phyloP scores from a whole-genome alignment of 441 rosid species.

The Macaranga tanarius region DNA sequence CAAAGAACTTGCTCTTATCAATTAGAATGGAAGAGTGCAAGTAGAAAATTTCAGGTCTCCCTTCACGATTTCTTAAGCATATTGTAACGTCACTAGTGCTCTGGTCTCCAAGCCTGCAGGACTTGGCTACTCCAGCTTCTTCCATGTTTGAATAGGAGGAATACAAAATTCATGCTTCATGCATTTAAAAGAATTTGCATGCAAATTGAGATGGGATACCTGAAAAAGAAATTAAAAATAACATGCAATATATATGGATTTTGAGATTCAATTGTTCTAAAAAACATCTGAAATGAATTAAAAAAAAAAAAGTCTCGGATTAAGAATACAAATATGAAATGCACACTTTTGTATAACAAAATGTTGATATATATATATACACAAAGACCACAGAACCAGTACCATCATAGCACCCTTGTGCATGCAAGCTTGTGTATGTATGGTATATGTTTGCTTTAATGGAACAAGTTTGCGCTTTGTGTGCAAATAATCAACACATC shows the following conservation, averaged over 20 bases:
- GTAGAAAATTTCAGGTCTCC: slow-evolving; percentile 44
- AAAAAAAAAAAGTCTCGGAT: neutral
- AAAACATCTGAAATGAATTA: slow-evolving; percentile 9
- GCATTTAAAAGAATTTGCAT: slow-evolving; percentile 22
- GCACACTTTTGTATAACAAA: neutral
- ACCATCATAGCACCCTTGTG: neutral
- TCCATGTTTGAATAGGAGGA: slow-evolving; percentile 38
- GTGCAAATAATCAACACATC: too few relatives aligned
- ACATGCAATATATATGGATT: neutral
- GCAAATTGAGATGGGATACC: slow-evolving; percentile 8
- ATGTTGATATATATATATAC: neutral
- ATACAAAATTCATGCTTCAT: slow-evolving; percentile 39
- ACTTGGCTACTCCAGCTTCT: slow-evolving; percentile 26
- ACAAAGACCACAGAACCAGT: neutral
- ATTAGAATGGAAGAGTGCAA: slow-evolving; percentile 38
- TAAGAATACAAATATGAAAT: neutral
- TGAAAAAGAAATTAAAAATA: slow-evolving; percentile 13
- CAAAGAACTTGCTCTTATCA: slow-evolving; percentile 43
- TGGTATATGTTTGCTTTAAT: neutral
- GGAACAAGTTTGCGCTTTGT: neutral
- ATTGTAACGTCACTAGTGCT: slow-evolving; percentile 37
- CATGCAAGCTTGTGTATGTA: neutral
- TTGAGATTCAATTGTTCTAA: neutral
- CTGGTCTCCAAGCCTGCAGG: slow-evolving; percentile 38
- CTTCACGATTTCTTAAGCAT: slow-evolving; percentile 39